phyloP scores from a whole-genome alignment of 108 stramenopile species.

The Cafeteria roenbergensis region DNA sequence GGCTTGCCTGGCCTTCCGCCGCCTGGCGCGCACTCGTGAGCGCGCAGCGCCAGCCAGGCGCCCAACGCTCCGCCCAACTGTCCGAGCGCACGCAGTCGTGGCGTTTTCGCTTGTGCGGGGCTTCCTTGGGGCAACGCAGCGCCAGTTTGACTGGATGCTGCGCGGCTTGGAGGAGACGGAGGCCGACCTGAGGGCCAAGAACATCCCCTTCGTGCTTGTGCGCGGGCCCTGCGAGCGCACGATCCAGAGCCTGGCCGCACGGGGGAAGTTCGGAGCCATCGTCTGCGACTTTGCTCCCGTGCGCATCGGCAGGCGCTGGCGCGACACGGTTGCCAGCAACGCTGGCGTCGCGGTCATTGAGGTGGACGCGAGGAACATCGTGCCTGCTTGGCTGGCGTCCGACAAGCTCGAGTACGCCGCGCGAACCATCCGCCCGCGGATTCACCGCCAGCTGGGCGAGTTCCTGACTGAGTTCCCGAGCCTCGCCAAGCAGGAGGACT shows the following conservation, averaged over 20 bases:
- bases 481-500: too few relatives aligned
- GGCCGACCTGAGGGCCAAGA: slow-evolving; percentile 38
- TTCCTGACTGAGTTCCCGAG: slow-evolving; percentile 63
- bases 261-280: slow-evolving; percentile 39
- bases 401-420: slow-evolving; percentile 79
- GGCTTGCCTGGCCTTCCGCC: slow-evolving; percentile 51
- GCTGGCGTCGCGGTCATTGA: slow-evolving; percentile 57
- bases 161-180: slow-evolving; percentile 64
- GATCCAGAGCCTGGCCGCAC: slow-evolving; percentile 31
- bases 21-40: too few relatives aligned
- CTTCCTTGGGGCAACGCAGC: slow-evolving; percentile 34
- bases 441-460: slow-evolving; percentile 53
- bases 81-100: slow-evolving; percentile 25
- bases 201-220: slow-evolving; percentile 65
- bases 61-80: background rate
- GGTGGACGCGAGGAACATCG: slow-evolving; percentile 95
- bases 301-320: slow-evolving; percentile 53
- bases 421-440: slow-evolving; percentile 80
- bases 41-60: background rate
- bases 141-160: slow-evolving; percentile 71
- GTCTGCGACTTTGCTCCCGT: slow-evolving; percentile 79
- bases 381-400: slow-evolving; percentile 83
- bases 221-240: slow-evolving; percentile 37
- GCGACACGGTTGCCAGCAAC: slow-evolving; percentile 40
- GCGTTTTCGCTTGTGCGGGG: slow-evolving; percentile 26